phyloP scores from a whole-genome alignment of 441 rosid genomes.

The Aquilaria agallochum region DNA sequence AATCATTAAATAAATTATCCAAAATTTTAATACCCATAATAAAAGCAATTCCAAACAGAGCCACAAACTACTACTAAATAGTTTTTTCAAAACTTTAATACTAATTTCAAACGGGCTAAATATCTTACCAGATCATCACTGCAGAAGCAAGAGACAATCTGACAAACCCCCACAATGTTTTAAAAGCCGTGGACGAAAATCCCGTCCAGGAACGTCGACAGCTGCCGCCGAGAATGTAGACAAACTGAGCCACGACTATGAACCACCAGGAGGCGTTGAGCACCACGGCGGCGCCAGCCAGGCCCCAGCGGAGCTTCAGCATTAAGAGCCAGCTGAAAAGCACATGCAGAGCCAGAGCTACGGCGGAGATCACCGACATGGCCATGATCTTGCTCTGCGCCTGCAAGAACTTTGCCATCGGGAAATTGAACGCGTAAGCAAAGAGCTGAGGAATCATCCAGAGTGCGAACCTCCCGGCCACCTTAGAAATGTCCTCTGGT shows the following conservation, averaged over 20 bases:
- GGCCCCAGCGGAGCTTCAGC: constrained; percentile 33
- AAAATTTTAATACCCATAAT: too few relatives aligned
- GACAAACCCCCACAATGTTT: constrained; percentile 43
- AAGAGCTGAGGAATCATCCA: constrained; percentile 64
- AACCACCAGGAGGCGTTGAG: constrained; percentile 43
- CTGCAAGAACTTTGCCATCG: constrained; percentile 65
- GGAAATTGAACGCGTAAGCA: constrained; percentile 24
- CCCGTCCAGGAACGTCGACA: constrained; percentile 73
- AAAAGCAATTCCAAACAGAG: too few relatives aligned
- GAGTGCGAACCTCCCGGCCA: constrained; percentile 36
- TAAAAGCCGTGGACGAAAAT: constrained; percentile 44
- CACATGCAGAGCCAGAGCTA: constrained; percentile 37
- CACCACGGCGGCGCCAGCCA: constrained; percentile 60
- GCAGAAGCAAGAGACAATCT: constrained; percentile 76
- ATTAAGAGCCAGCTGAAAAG: constrained; percentile 55
- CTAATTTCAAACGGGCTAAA: too few relatives aligned
- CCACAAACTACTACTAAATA: too few relatives aligned
- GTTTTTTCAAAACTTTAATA: too few relatives aligned
- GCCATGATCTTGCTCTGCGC: constrained; percentile 54
- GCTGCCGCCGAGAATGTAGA: constrained; percentile 64
- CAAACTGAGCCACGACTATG: constrained; percentile 37
- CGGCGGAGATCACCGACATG: constrained; percentile 38
- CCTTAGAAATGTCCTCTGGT: constrained; percentile 36
- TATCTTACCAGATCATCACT: constrained; percentile 54
- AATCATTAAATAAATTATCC: too few relatives aligned